These are phyloP conservation scores for Pisolithus albus DNA, from an alignment of 768 basidiomycete genomes.

Conservation along the genomic window DNA sequence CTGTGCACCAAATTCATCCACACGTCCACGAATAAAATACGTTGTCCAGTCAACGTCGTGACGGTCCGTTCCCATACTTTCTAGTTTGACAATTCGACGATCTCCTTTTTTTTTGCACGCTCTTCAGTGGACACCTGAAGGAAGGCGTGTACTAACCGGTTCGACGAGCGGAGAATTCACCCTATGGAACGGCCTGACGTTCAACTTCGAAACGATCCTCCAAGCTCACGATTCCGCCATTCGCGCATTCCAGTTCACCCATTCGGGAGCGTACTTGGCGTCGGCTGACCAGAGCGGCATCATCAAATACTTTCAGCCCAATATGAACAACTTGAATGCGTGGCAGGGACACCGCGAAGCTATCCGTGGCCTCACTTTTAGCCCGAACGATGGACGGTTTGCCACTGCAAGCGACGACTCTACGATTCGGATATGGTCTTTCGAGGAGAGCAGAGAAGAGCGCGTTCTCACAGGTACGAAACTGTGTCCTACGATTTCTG, in stretches of 20 bases:
- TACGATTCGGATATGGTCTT: conserved; percentile 91
- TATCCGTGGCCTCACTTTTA: conserved; percentile 85
- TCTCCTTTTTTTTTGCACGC: neutral
- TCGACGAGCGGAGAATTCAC: conserved; percentile 98
- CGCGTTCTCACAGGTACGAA: conserved; percentile 69
- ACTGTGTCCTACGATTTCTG: neutral
- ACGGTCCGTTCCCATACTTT: conserved; percentile 49
- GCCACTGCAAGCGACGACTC: conserved; percentile 96
- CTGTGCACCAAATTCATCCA: conserved; percentile 97
- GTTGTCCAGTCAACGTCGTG: conserved; percentile 95
- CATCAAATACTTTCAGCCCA: conserved; percentile 98
- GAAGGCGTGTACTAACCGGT: conserved; percentile 86
- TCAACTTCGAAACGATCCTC: conserved; percentile 99
- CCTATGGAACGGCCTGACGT: conserved; percentile 96
- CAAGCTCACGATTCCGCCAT: conserved; percentile 97
- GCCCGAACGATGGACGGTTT: conserved; percentile 86
- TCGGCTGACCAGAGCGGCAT: conserved; percentile 90
- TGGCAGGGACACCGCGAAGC: conserved; percentile 95
- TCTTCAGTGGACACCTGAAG: conserved; percentile 93
- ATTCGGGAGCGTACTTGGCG: conserved; percentile 88
- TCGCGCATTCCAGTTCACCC: conserved; percentile 83
- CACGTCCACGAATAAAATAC: conserved; percentile 97
- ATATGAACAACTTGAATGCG: conserved; percentile 96
- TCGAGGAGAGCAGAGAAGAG: conserved; percentile 87
- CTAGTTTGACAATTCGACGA: neutral